Conservation (phyloP, 805 yeast genomes). For the Naumovozyma castellii region DNA sequence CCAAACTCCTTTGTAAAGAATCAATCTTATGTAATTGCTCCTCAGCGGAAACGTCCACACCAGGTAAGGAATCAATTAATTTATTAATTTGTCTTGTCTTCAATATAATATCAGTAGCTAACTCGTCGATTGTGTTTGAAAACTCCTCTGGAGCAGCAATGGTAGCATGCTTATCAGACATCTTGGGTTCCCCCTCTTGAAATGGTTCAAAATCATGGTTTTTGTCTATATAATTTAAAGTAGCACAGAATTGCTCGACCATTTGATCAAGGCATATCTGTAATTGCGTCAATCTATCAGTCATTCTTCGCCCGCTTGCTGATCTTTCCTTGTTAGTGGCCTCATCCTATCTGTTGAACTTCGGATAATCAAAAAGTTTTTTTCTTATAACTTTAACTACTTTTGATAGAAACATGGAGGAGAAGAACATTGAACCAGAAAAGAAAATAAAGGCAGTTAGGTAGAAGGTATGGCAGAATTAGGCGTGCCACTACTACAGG, state of each 20-base stretch:
- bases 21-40: slow-evolving; percentile 61
- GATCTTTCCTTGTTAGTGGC: not conserved
- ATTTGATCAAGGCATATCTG: slow-evolving; percentile 78
- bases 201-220: slow-evolving; percentile 52
- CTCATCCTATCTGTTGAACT: too few species aligned
- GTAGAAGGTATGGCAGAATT: not conserved
- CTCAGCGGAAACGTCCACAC: slow-evolving; percentile 74
- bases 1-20: slow-evolving; percentile 51
- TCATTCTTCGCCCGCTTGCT: slow-evolving; percentile 30
- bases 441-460: too few species aligned
- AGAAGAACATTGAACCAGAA: too few species aligned
- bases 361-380: too few species aligned
- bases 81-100: slow-evolving; percentile 81
- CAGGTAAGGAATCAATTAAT: slow-evolving; percentile 83
- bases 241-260: slow-evolving; percentile 70
- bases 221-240: slow-evolving; percentile 69
- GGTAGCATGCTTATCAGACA: slow-evolving; percentile 50
- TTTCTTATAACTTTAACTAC: too few species aligned
- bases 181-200: slow-evolving; percentile 42
- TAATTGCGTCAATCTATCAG: slow-evolving; percentile 82
- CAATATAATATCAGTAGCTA: slow-evolving; percentile 74
- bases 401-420: too few species aligned
- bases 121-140: slow-evolving; percentile 52
- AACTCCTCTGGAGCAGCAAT: slow-evolving; percentile 43
- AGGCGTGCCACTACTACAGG: not conserved